A percentile compares a stretch with the other conserved stretches of the same genome.
Conservation (phyloP, 139 green algal genomes). For the Volvox reticuliferus region DNA sequence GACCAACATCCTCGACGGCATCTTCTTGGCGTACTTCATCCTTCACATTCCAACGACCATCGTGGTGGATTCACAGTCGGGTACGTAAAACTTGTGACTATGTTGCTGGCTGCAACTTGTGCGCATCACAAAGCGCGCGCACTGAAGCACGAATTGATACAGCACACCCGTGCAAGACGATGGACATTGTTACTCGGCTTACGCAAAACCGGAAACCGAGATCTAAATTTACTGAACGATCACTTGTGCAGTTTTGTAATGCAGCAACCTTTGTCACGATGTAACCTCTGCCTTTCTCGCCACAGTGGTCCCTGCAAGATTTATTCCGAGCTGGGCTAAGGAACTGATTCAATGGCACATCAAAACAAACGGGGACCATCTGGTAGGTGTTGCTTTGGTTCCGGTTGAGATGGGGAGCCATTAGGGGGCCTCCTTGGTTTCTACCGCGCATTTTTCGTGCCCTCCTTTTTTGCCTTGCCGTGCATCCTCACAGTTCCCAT, state of each 20-base stretch:
- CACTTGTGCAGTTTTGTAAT: neutral
- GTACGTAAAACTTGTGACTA: too few relatives aligned
- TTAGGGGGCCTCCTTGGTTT: too few relatives aligned
- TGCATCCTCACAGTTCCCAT: neutral
- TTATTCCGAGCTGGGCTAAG: conserved; percentile 50
- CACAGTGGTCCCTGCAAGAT: conserved; percentile 61
- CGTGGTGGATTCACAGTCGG: conserved; percentile 66
- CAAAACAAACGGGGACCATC: conserved; percentile 68
- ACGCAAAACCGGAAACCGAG: too few relatives aligned
- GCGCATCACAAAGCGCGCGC: too few relatives aligned
- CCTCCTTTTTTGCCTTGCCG: neutral
- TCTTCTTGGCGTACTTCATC: conserved; percentile 69
- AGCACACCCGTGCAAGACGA: too few relatives aligned
- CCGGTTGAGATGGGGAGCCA: neutral
- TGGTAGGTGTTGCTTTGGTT: conserved; percentile 57
- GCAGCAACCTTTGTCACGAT: neutral
- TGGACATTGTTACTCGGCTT: too few relatives aligned
- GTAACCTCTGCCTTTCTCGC: neutral
- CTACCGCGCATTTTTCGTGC: too few relatives aligned
- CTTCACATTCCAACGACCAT: conserved; percentile 86
- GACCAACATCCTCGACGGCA: neutral
- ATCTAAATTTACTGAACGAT: neutral
- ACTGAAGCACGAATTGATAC: too few relatives aligned
- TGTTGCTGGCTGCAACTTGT: too few relatives aligned
- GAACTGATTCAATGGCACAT: conserved; percentile 72